Conservation (phyloP, 768 basidiomycete species). For the Mycena venus region DNA sequence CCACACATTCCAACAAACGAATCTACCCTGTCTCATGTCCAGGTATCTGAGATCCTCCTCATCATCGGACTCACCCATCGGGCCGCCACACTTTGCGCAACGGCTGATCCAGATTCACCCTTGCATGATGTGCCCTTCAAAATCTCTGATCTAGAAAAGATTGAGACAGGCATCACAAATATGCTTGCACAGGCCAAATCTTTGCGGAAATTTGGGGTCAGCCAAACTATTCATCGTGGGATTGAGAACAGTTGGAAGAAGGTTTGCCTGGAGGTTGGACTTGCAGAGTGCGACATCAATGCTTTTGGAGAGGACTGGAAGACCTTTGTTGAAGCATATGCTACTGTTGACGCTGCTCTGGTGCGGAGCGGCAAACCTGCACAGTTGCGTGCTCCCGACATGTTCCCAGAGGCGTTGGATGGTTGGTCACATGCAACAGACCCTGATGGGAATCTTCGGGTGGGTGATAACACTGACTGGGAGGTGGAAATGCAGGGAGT, state of each 20-base stretch:
- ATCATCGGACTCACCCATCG: neutral
- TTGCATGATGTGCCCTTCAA: neutral
- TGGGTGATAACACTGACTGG: slow-evolving; percentile 31
- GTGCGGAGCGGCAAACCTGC: neutral
- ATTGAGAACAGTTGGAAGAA: neutral
- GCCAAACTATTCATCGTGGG: neutral
- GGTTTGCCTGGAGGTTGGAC: neutral
- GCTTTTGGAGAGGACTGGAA: neutral
- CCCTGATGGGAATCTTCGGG: slow-evolving; percentile 38
- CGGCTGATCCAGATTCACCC: neutral
- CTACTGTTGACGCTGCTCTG: neutral
- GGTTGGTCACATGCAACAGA: neutral
- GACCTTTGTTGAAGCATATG: neutral
- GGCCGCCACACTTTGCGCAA: neutral
- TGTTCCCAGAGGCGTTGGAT: neutral
- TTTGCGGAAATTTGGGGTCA: neutral
- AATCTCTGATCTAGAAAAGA: neutral
- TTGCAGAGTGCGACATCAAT: neutral
- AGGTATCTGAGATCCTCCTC: neutral
- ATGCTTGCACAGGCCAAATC: neutral
- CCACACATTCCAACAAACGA: neutral
- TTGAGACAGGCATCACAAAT: neutral
- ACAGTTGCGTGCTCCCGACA: neutral
- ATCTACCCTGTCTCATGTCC: neutral
- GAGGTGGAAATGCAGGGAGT: neutral